These are phyloP conservation scores for Sphagnurus paluster DNA, from an alignment of 1,284 basidiomycete species.

Conservation along the genomic window DNA sequence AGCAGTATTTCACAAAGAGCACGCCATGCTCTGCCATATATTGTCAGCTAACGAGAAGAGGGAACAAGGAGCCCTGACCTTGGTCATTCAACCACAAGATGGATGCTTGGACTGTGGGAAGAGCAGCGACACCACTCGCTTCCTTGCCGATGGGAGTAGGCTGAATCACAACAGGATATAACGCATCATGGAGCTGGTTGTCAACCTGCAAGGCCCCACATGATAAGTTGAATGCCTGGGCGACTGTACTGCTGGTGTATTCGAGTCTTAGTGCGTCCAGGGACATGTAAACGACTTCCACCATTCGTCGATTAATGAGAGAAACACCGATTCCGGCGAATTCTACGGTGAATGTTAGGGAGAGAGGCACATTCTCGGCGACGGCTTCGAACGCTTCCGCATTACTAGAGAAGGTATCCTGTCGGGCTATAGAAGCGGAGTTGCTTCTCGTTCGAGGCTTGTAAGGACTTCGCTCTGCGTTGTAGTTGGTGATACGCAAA, in stretches of 20 bases:
- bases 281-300: conserved; percentile 91
- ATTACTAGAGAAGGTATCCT: conserved; percentile 70
- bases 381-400: conserved; percentile 89
- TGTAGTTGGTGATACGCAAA: conserved; percentile 87
- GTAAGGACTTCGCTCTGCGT: conserved; percentile 86
- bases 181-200: conserved; percentile 95
- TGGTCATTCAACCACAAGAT: conserved; percentile 92
- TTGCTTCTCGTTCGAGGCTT: conserved; percentile 68
- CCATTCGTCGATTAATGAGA: conserved; percentile 83
- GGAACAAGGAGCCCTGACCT: conserved; percentile 45
- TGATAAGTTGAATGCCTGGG: conserved; percentile 82
- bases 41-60: background rate
- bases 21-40: conserved; percentile 85
- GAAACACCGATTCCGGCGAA: conserved; percentile 94
- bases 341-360: conserved; percentile 72
- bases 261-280: conserved; percentile 82
- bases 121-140: conserved; percentile 75
- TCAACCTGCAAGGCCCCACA: conserved; percentile 94
- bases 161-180: conserved; percentile 96
- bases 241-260: conserved; percentile 81
- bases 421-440: conserved; percentile 54
- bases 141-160: conserved; percentile 91
- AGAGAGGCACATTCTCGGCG: conserved; percentile 72
- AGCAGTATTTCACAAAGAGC: conserved; percentile 96
- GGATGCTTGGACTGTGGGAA: conserved; percentile 90